Base-by-base conservation (phyloP, 1,284 basidiomycete species). In the Athelia sp. region DNA sequence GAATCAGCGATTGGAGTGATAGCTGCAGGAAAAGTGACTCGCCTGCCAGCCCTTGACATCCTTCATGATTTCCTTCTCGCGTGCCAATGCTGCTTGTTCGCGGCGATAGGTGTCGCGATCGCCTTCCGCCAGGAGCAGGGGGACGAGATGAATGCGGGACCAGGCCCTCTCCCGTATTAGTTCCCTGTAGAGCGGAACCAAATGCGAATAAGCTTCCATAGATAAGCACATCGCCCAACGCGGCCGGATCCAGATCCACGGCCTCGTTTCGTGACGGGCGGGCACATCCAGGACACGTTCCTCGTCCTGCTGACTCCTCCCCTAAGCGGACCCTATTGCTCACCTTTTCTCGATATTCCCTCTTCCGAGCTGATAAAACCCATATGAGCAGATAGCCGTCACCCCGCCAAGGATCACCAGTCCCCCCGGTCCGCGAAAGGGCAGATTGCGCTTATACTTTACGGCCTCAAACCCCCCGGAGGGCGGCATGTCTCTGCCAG, bases 371-470 rank as follows among this genome's bases (percentile, higher is more conserved):
- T 87, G 82, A 76, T 92, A 99, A 75, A 98, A 97, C 18, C 96
- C 96, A 69, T 86, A 95, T 17, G 81, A 84, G 71, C 92, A 96
- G 59, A 98, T 76, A 53, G 82, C 87, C 56, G 86, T 81, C 58
- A 95, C 86, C 42, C 84, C 87, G 53, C 83, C 88, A 58, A 99
- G 89, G 63, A 98, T 85, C 57, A 83, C 85, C 50, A 88, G 73
- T 29, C 93, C 94, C 48, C 92, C 86, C 44, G 94, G 94, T 9
- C 97, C 97, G 58, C 90, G 84, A 64, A 92, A 77, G 46, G 97
- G 95, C 52, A 99, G 80, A 71, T 96, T 96, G 55, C 96, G 89
- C 73, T 95, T 96, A 82, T 98, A 99, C 70, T 89, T 89, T 74
- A 99, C 75, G 43, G 88, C 73, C 65, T 91, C 92, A 72, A 97